Conservation (phyloP, 768 basidiomycete genomes). For the Agaricus blazei region DNA sequence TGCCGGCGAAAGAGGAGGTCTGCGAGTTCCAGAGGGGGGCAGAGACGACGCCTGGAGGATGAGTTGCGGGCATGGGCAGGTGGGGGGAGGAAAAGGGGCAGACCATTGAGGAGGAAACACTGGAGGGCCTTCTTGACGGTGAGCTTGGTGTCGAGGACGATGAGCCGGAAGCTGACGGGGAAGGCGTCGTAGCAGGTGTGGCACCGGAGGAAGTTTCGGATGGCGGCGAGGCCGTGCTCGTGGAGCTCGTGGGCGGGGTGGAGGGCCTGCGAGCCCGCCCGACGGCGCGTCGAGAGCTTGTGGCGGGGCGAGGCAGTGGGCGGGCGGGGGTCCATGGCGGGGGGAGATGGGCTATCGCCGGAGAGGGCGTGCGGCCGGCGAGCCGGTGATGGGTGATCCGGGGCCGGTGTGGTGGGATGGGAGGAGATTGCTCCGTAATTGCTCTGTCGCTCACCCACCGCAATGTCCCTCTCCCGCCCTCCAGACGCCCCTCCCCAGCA, state of each 20-base stretch:
- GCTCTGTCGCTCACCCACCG: not conserved
- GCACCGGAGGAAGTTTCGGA: conserved; percentile 79
- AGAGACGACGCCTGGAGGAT: conserved; percentile 81
- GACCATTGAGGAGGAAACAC: conserved; percentile 80
- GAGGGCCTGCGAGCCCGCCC: conserved; percentile 47
- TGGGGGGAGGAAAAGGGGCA: conserved; percentile 5
- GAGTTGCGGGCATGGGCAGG: conserved; percentile 7
- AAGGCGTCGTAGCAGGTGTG: conserved; percentile 94
- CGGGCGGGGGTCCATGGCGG: conserved; percentile 42
- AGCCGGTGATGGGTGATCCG: not conserved
- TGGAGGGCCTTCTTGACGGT: conserved; percentile 94
- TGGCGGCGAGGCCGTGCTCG: conserved; percentile 60
- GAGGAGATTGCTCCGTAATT: not conserved
- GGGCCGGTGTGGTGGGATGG: not conserved
- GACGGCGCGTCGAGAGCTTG: conserved; percentile 49
- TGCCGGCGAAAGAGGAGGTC: conserved; percentile 88
- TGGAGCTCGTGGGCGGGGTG: conserved; percentile 56
- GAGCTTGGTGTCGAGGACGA: conserved; percentile 93
- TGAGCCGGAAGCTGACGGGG: conserved; percentile 93
- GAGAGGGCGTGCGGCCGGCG: not conserved
- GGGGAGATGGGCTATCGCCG: conserved; percentile 4
- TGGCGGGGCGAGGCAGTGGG: conserved; percentile 42
- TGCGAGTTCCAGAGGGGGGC: conserved; percentile 98
- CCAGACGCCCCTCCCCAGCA: conserved; percentile 24
- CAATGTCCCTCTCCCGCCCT: conserved; percentile 16